phyloP scores from a whole-genome alignment of 2,329 filamentous ascomycete genomes.

The Beauveria sp. region DNA sequence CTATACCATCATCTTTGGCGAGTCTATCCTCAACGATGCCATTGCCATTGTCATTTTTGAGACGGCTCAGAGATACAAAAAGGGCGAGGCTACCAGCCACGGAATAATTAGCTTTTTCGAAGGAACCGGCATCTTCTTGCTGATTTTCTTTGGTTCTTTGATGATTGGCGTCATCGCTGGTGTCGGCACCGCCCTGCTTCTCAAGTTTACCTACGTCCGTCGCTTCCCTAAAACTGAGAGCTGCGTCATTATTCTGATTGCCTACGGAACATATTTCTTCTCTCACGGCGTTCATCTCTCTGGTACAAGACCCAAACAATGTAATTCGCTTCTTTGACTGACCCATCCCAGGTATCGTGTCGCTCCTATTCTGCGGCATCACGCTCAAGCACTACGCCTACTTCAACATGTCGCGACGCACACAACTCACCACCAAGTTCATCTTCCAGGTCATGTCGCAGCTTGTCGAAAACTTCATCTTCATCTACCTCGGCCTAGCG shows the following conservation, averaged over 20 bases:
- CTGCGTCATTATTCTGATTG: slow-evolving; percentile 85
- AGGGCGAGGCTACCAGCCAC: slow-evolving; percentile 62
- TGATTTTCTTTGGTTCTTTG: slow-evolving; percentile 92
- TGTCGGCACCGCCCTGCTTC: slow-evolving; percentile 73
- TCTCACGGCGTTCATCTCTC: slow-evolving; percentile 94
- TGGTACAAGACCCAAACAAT: slow-evolving; percentile 47
- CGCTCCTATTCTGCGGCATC: slow-evolving; percentile 93
- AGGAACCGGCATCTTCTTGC: slow-evolving; percentile 87
- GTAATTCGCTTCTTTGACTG: background rate
- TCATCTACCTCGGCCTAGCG: slow-evolving; percentile 94
- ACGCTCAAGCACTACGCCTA: slow-evolving; percentile 98
- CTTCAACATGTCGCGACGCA: slow-evolving; percentile 98
- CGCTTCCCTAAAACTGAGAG: slow-evolving; percentile 95
- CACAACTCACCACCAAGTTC: slow-evolving; percentile 96
- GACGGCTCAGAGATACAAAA: slow-evolving; percentile 87
- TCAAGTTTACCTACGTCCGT: slow-evolving; percentile 92
- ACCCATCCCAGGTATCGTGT: slow-evolving; percentile 69
- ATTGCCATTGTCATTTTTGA: slow-evolving; percentile 98
- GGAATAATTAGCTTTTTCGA: slow-evolving; percentile 80
- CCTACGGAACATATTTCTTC: slow-evolving; percentile 96
- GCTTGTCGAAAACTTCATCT: slow-evolving; percentile 97
- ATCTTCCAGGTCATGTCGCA: slow-evolving; percentile 92
- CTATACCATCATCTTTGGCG: slow-evolving; percentile 97
- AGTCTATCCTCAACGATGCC: slow-evolving; percentile 96
- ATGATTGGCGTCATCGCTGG: slow-evolving; percentile 83